Percentiles rank a stretch among this genome's conserved stretches.
These are phyloP conservation scores for Misopates orontium DNA, from an alignment of 257 asterid species.

Conservation along the genomic window DNA sequence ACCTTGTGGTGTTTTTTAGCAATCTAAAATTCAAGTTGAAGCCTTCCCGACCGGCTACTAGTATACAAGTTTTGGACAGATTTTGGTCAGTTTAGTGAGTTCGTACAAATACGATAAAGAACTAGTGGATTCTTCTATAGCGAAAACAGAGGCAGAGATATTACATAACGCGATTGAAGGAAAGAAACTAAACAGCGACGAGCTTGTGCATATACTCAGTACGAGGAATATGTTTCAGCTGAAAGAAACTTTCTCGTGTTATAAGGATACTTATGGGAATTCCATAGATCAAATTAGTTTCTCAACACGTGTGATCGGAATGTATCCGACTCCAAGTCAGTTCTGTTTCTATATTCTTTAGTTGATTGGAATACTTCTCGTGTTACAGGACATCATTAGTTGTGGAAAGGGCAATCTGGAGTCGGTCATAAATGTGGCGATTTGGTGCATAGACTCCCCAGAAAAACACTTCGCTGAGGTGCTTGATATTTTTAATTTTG, in stretches of 20 bases:
- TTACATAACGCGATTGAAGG: conserved; percentile 48
- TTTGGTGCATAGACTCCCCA: conserved; percentile 73
- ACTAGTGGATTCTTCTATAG: conserved; percentile 46
- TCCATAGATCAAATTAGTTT: conserved; percentile 55
- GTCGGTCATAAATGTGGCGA: conserved; percentile 51
- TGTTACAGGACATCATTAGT: conserved; percentile 50
- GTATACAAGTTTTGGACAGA: conserved; percentile 36
- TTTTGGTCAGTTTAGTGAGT: conserved; percentile 61
- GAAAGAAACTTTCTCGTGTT: conserved; percentile 57
- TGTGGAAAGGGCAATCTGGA: conserved; percentile 55
- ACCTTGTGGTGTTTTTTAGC: no score
- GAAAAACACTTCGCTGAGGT: conserved; percentile 91
- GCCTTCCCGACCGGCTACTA: neutral
- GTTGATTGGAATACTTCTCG: neutral
- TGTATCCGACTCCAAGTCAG: neutral
- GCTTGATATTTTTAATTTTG: no score
- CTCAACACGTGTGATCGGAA: neutral
- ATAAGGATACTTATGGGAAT: conserved; percentile 51
- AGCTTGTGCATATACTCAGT: conserved; percentile 50
- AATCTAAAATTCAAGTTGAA: no score
- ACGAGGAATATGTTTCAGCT: conserved; percentile 71
- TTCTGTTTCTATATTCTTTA: conserved; percentile 5
- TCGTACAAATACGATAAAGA: conserved; percentile 69
- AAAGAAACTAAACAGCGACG: conserved; percentile 49
- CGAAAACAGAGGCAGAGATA: conserved; percentile 60